Evolutionary conservation across 139 green algal genomes (phyloP), one percentile per base, ranked within the genome.

Genomic region (Coccomyxa sp.): DNA sequence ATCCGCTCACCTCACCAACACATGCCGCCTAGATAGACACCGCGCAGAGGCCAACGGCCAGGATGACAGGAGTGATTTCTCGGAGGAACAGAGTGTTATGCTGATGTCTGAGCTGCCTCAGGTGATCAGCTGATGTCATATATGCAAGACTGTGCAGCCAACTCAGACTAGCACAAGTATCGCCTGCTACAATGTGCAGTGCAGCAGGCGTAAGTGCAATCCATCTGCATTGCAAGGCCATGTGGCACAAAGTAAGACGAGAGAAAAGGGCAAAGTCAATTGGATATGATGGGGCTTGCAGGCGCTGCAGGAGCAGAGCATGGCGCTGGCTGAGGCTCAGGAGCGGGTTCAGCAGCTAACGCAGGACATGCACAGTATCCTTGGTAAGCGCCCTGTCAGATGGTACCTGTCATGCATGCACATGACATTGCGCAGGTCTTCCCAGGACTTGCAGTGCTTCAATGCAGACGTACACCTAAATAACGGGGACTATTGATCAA

Each of bases 1-100:
- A 37, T 64, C 34, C 27, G 69, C 85, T 27, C 85, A 89, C 78
- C 70, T 89, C 40, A 89, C 85, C 69, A 89, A 89, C 78, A 89
- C 85, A 54, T 89, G 85, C 79, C 79, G 38, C 16, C 34, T 69
- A 40, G n/a, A n/a, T n/a, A n/a, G n/a, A n/a, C n/a, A n/a, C 7
- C 37, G 55, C 55, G 38, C 6, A 33, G 39, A n/a, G n/a, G n/a
- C n/a, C 38, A 33, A 8, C 38, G 10, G 73, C 27, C 39, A 6
- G 27, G 8, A 64, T 54, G 78, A 34, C 72, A 41, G 36, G 9
- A 31, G 24, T 33, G 54, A 18, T 14, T 70, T 10, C 33, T 24
- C 22, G 16, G 74, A 86, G 69, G 69, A 81, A 55, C 33, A 83
- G 18, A 31, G 55, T 18, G 77, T 89, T 2, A 73, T 50, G 37